phyloP scores from a whole-genome alignment of 148 eudicot genomes.

The Simmondsia chinensis region DNA sequence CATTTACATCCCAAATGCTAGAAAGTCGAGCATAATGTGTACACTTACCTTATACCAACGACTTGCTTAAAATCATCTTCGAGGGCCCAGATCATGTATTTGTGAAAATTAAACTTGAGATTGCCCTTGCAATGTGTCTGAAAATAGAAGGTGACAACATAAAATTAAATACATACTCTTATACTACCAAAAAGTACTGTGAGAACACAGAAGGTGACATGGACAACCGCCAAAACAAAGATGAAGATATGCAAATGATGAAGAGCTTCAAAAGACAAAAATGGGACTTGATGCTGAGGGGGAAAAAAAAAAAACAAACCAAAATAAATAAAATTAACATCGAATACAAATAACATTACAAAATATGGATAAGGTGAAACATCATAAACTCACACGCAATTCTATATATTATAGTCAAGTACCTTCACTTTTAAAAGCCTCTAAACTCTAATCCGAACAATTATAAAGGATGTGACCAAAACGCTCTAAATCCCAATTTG shows the following conservation, averaged over 20 bases:
- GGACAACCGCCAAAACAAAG: conserved; percentile 77
- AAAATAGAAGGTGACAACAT: conserved; percentile 3
- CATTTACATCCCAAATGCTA: too few species aligned
- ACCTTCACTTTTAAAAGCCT: too few species aligned
- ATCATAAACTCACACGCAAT: too few species aligned
- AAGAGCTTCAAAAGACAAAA: conserved; percentile 67
- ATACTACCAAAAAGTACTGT: conserved; percentile 64
- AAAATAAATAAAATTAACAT: not conserved
- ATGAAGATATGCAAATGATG: conserved; percentile 92
- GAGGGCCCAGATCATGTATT: conserved; percentile 90
- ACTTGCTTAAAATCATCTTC: conserved; percentile 91
- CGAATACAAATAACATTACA: not conserved
- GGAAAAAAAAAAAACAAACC: conserved; percentile 1
- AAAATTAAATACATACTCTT: conserved; percentile 33
- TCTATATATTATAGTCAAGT: too few species aligned
- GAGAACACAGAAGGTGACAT: conserved; percentile 66
- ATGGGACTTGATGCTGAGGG: conserved; percentile 58
- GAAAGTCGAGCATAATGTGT: too few species aligned
- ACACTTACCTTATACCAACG: conserved; percentile 86
- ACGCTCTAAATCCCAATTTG: too few species aligned
- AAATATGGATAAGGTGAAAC: not conserved
- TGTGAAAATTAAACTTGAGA: conserved; percentile 85
- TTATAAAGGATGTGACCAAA: too few species aligned
- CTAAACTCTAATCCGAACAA: too few species aligned
- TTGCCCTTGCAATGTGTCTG: conserved; percentile 81